A percentile compares a stretch with the other conserved stretches of the same genome.
Conservation (phyloP, 140 eudicot genomes). For the Flaveria floridana region DNA sequence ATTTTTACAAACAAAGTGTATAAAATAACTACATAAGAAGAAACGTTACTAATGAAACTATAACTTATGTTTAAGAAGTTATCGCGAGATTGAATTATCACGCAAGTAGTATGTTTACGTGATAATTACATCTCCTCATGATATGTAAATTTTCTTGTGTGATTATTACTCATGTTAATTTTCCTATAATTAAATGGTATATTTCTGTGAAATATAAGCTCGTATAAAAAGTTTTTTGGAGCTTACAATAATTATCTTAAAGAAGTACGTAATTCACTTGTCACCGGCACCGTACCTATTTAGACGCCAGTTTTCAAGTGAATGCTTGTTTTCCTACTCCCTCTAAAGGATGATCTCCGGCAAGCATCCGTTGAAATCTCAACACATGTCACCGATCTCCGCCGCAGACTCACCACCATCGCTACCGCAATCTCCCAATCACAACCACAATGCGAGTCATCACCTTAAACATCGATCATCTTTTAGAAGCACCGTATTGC, state of each 20-base stretch:
- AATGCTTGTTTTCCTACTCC: constrained; percentile 24
- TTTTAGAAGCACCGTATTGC: constrained; percentile 35
- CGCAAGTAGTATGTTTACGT: no score
- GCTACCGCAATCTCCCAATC: constrained; percentile 35
- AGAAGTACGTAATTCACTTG: background rate
- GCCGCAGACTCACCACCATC: constrained; percentile 11
- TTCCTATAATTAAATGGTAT: no score
- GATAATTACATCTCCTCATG: no score
- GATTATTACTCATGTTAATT: no score
- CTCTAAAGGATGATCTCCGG: constrained; percentile 32
- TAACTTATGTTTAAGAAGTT: no score
- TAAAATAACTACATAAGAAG: no score
- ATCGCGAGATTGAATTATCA: no score
- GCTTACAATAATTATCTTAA: no score
- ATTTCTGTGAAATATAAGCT: background rate
- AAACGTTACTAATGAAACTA: no score
- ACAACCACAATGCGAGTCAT: constrained; percentile 16
- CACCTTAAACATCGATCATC: constrained; percentile 42
- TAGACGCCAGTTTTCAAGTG: constrained; percentile 41
- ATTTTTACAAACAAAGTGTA: no score
- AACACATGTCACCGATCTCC: constrained; percentile 34
- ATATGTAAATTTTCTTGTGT: no score
- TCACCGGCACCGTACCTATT: constrained; percentile 28
- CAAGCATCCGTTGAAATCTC: constrained; percentile 49
- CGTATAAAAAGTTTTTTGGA: background rate